Evolutionary conservation across 176 grass and related monocot genomes (phyloP).

Genomic region (Canna indica): DNA sequence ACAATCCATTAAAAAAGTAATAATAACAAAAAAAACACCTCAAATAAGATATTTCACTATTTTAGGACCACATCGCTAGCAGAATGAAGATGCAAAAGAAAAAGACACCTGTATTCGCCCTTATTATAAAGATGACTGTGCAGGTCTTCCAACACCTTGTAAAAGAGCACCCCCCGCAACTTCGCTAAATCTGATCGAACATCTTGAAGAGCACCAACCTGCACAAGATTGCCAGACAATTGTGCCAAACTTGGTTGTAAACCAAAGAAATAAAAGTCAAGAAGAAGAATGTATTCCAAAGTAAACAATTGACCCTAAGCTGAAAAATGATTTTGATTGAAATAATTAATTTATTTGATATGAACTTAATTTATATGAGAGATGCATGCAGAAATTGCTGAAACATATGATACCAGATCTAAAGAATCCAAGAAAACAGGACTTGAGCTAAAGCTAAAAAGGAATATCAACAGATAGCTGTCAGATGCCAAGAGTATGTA

Average conservation of each 20-base stretch:
- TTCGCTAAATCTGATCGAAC: constrained; percentile 89
- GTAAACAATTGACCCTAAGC: not conserved
- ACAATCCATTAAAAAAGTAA: too few species aligned
- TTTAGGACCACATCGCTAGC: constrained; percentile 5
- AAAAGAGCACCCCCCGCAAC: constrained; percentile 76
- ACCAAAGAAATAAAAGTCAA: not conserved
- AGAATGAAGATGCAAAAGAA: constrained; percentile 17
- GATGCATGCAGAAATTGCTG: not conserved
- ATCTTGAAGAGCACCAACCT: constrained; percentile 99
- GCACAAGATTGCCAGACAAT: constrained; percentile 27
- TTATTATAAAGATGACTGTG: constrained; percentile 90
- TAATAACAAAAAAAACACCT: not conserved
- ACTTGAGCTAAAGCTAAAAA: not conserved
- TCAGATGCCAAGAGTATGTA: too few species aligned
- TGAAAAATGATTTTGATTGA: not conserved
- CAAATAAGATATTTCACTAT: not conserved
- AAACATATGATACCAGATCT: not conserved
- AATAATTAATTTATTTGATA: not conserved
- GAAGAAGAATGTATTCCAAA: not conserved
- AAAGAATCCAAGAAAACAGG: not conserved
- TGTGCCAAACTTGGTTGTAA: not conserved
- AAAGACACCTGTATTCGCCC: constrained; percentile 59
- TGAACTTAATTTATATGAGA: not conserved
- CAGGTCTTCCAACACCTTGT: constrained; percentile 95
- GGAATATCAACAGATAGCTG: not conserved